A percentile compares a stretch with the other conserved stretches of the same genome.
Conservation (phyloP, 2,329 filamentous ascomycete species). For the Fusarium sacchari region DNA sequence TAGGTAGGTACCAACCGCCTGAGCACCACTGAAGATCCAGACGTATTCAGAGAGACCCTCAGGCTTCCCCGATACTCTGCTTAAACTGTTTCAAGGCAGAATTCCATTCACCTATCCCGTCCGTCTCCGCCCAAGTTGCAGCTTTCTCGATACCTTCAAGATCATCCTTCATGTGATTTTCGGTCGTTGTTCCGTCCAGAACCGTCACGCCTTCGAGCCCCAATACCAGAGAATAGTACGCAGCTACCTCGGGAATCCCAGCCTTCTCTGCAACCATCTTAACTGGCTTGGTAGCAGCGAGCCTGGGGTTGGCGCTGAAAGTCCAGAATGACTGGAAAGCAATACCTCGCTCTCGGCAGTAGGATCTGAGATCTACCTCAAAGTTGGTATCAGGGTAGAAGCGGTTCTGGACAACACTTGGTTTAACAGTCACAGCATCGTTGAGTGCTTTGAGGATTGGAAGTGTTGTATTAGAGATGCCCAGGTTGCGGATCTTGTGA, state of each 20-base stretch:
- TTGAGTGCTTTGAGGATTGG: constrained; percentile 64
- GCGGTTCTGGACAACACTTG: constrained; percentile 78
- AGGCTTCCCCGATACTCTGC: constrained; percentile 42
- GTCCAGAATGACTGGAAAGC: constrained; percentile 67
- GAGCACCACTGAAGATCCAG: not conserved
- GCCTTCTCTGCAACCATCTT: constrained; percentile 56
- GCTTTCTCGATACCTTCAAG: constrained; percentile 56
- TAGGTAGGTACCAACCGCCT: not conserved
- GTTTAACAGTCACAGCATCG: constrained; percentile 52
- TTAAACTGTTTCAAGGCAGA: constrained; percentile 60
- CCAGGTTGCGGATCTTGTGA: constrained; percentile 70
- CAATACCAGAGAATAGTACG: constrained; percentile 60
- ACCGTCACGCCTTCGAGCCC: constrained; percentile 56
- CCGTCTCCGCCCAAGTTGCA: constrained; percentile 54
- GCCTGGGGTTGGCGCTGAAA: constrained; percentile 56
- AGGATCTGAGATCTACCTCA: constrained; percentile 68
- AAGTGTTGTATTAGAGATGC: constrained; percentile 79
- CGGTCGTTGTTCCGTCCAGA: constrained; percentile 58
- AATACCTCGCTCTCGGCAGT: constrained; percentile 55
- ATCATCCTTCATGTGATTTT: constrained; percentile 61
- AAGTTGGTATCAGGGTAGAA: constrained; percentile 70
- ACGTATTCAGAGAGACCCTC: not conserved
- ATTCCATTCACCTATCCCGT: constrained; percentile 60
- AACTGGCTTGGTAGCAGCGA: constrained; percentile 58
- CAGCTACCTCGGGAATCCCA: constrained; percentile 51